Percentiles rank a stretch among this genome's conserved stretches.
These are phyloP conservation scores for Rhizomucor miehei DNA, from an alignment of 371 early-diverging fungal genomes.

Conservation along the genomic window DNA sequence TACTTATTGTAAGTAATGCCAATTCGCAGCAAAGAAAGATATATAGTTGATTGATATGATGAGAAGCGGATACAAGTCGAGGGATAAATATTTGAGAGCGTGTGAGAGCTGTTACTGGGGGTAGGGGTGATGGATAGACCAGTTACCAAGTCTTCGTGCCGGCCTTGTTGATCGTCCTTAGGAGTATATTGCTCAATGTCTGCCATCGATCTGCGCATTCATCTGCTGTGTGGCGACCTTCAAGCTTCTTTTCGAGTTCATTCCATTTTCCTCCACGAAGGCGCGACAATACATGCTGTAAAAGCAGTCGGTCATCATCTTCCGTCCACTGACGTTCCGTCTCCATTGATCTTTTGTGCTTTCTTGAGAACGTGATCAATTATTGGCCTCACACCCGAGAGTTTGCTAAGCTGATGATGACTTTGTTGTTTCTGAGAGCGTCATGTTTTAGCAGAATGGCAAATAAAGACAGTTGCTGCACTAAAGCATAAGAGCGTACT, in stretches of 20 bases:
- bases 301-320: constrained; percentile 1
- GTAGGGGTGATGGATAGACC: not conserved
- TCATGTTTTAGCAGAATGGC: not conserved
- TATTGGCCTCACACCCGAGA: not conserved
- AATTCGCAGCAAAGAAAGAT: no score
- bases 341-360: not conserved
- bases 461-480: not conserved
- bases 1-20: no score
- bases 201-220: constrained; percentile 7
- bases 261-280: constrained; percentile 5
- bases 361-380: not conserved
- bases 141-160: not conserved
- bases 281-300: constrained; percentile 6
- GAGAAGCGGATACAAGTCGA: no score
- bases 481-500: not conserved
- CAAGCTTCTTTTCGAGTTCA: constrained; percentile 4
- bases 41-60: no score
- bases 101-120: no score
- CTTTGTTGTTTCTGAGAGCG: not conserved
- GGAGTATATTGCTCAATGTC: not conserved
- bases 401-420: not conserved
- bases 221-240: constrained; percentile 6
- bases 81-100: no score
- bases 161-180: constrained; percentile 3
- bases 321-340: not conserved